phyloP scores from a whole-genome alignment of 75 land plant species.

The Selaginella tamariscina region DNA sequence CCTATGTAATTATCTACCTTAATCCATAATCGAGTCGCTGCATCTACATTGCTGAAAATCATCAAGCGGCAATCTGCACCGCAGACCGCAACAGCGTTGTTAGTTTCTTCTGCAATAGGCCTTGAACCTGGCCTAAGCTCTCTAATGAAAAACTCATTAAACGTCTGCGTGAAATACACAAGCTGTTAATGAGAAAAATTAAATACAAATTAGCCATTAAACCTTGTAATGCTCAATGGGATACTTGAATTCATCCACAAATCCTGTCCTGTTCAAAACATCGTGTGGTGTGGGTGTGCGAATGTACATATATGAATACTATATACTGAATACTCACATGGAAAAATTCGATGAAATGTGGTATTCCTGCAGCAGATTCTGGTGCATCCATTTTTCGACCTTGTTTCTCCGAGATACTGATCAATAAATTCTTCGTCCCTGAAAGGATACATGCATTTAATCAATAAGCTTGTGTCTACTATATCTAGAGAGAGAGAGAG shows the following conservation, averaged over 20 bases:
- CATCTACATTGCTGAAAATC: constrained; percentile 53
- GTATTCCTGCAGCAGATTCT: constrained; percentile 78
- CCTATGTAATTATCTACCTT: constrained; percentile 12
- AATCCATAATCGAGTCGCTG: constrained; percentile 41
- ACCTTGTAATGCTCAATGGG: constrained; percentile 85
- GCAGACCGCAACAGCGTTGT: constrained; percentile 76
- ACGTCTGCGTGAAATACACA: constrained; percentile 43
- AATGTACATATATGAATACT: too few species aligned
- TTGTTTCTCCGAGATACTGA: constrained; percentile 70
- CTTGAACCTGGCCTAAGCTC: constrained; percentile 77
- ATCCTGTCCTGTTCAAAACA: constrained; percentile 82
- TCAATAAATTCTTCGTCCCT: constrained; percentile 74
- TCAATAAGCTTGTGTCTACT: too few species aligned
- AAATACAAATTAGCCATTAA: neutral
- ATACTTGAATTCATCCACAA: constrained; percentile 60
- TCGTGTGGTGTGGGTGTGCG: too few species aligned
- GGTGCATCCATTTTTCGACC: constrained; percentile 59
- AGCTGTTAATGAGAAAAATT: neutral
- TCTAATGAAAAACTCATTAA: constrained; percentile 87
- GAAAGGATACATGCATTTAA: too few species aligned
- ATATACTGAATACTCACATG: constrained; percentile 16
- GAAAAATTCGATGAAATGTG: constrained; percentile 55
- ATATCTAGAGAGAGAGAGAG: too few species aligned
- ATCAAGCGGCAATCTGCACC: constrained; percentile 84
- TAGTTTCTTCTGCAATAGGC: constrained; percentile 46